Evolutionary conservation across 2,329 filamentous ascomycete species (phyloP), one percentile per base, ranked within the genome.

Genomic region (Alternaria solani): DNA sequence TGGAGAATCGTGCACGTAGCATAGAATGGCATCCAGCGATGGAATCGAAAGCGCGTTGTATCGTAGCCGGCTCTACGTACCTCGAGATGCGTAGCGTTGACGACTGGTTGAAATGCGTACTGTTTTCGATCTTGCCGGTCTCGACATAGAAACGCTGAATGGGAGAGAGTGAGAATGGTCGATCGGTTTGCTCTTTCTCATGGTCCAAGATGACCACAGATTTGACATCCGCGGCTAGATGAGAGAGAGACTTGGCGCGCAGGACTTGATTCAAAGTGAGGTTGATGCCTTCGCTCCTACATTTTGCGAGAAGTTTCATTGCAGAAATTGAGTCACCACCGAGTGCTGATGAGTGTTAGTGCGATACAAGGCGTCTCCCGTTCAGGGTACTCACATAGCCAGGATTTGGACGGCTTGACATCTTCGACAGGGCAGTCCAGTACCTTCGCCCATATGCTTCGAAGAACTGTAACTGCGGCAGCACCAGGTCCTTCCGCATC

Each of bases 101-200:
- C 9, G 79, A 83, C 59, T 84, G 82, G 55, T 83, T 83, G 70
- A 82, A 82, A 25, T 79, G 79, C 6, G 68, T 66, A 18, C 79
- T 69, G 4, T 76, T 77, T 2, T 78, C 66, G 12, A 68, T 57
- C 8, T 63, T 63, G 32, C 65, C 66, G 2, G 62, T 68, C n/a
- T 76, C 57, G 57, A 84, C 81, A 57, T 81, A 82, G 36, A 83
- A 69, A 18, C 75, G 70, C 56, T 84, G 83, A 23, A 84, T 79
- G 0, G 83, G 83, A 0, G 81, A 81, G 1, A 84, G 65, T 0
- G 70, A 67, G 54, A 83, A 84, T 0, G 67, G 68, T n/a, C 66
- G 66, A 38, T 79, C 65, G 67, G 49, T 58, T 38, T 67, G 42
- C 28, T 73, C 75, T 23, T 55, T 59, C 2, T 18, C 61, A 7